Evolutionary conservation across 352 stramenopile genomes (phyloP), one percentile per base, ranked within the genome.

Genomic region (Pythium monospermum): DNA sequence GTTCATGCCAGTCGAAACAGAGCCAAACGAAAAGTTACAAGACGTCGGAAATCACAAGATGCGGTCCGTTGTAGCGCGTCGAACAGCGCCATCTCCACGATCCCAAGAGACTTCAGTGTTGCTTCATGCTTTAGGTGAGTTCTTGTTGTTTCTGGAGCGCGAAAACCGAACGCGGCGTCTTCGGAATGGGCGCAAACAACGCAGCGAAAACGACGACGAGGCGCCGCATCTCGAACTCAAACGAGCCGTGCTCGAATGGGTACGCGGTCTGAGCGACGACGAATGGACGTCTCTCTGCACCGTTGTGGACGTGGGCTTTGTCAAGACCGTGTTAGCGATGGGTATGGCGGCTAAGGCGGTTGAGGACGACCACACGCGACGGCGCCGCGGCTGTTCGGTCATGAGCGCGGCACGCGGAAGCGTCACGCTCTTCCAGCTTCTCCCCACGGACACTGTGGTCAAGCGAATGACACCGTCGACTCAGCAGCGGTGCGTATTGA

Each of bases 301-400:
- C 26, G 64, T 89, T 21, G 72, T 78, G 16, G 78, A 93, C 38
- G 68, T 59, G 6, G 61, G 68, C 6, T 91, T 93, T 49, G 83
- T 91, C 30, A 91, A 91, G 58, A 89, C 81, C 13, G 51, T 91
- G 43, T 61, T 93, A 54, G 66, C 71, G 38, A 91, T 93, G 78
- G 70, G 59, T 26, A 75, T 79, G 57, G 42, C 48, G 0, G 37
- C 62, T 23, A 53, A 49, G 7, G 5, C 47, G 57, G 11, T 49
- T 49, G 4, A 28, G 35, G 16, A 22, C 31, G 22, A 21, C 43
- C 16, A 64, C 58, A 13, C n/a, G n/a, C 8, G 57, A 65, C 16
- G 51, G 50, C 19, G 58, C 61, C 28, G 39, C 36, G 7, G 7
- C 32, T 10, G 45, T 10, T 12, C 30, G 7, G 7, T 35, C 7